A percentile compares a stretch with the other conserved stretches of the same genome.
phyloP scores from a whole-genome alignment of 331 rosid genomes.

The Spiraea crenata region DNA sequence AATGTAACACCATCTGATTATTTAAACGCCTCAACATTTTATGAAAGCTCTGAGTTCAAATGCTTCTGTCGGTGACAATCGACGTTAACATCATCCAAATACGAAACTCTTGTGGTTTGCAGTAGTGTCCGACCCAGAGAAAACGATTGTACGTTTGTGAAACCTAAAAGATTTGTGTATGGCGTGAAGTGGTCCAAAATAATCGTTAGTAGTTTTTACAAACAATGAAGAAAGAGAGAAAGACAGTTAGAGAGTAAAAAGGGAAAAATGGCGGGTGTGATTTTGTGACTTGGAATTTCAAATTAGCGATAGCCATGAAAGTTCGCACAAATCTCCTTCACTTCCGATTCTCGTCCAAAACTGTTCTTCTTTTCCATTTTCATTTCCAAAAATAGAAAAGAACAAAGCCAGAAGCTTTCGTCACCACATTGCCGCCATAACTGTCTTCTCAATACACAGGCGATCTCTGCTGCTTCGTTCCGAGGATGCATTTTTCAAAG shows the following conservation, averaged over 20 bases:
- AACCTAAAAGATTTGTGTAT: not conserved
- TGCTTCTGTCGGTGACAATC: not conserved
- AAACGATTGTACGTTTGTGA: not conserved
- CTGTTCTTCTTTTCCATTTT: not conserved
- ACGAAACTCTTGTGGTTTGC: too few relatives aligned
- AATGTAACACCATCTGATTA: too few relatives aligned
- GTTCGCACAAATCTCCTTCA: slow-evolving; percentile 44
- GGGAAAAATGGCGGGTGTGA: slow-evolving; percentile 6
- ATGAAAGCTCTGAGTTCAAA: not conserved
- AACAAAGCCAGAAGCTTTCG: not conserved
- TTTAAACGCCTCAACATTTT: too few relatives aligned
- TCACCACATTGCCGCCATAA: not conserved
- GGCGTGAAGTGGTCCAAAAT: not conserved
- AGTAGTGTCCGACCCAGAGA: too few relatives aligned
- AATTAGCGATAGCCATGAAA: slow-evolving; percentile 48
- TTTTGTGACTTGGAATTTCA: not conserved
- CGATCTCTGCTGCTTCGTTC: not conserved
- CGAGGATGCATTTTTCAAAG: slow-evolving; percentile 52
- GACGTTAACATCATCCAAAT: too few relatives aligned
- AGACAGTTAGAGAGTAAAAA: not conserved
- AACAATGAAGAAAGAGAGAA: not conserved
- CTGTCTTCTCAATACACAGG: slow-evolving; percentile 8
- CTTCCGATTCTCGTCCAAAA: slow-evolving; percentile 25
- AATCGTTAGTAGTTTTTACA: not conserved
- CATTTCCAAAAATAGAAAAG: not conserved